Evolutionary conservation across 306 rosid genomes (phyloP).

Genomic region (Cucumis cinereus): DNA sequence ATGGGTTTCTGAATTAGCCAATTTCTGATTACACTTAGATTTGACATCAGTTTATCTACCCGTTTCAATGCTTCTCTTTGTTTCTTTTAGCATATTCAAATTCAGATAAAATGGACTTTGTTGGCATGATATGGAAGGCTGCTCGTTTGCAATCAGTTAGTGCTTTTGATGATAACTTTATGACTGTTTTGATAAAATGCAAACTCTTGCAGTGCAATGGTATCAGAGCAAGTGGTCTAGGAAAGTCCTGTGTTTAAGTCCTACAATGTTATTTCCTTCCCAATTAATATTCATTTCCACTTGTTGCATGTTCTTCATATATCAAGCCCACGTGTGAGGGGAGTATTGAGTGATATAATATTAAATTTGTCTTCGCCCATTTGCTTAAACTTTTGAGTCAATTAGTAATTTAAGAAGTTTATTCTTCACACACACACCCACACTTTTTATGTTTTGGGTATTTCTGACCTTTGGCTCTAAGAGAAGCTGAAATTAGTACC

Average conservation of each 20-base stretch:
- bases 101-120: neutral
- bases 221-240: too few species aligned
- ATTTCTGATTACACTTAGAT: neutral
- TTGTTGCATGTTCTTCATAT: too few species aligned
- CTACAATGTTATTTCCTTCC: too few species aligned
- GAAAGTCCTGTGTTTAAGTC: too few species aligned
- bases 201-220: neutral
- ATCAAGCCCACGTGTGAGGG: too few species aligned
- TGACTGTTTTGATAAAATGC: neutral
- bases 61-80: neutral
- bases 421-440: neutral
- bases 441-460: neutral
- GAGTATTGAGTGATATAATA: too few species aligned
- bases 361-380: too few species aligned
- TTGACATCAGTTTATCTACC: neutral
- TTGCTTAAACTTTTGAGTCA: too few species aligned
- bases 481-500: neutral
- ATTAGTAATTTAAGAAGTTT: neutral
- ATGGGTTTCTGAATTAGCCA: constrained; percentile 9
- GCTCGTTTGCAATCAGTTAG: neutral
- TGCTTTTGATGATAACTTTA: neutral
- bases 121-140: neutral
- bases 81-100: neutral
- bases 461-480: neutral
- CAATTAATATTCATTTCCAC: too few species aligned